Percentiles rank a stretch among this genome's conserved stretches.
phyloP scores from a whole-genome alignment of 1,284 basidiomycete genomes.

The Tylopilus sp. region DNA sequence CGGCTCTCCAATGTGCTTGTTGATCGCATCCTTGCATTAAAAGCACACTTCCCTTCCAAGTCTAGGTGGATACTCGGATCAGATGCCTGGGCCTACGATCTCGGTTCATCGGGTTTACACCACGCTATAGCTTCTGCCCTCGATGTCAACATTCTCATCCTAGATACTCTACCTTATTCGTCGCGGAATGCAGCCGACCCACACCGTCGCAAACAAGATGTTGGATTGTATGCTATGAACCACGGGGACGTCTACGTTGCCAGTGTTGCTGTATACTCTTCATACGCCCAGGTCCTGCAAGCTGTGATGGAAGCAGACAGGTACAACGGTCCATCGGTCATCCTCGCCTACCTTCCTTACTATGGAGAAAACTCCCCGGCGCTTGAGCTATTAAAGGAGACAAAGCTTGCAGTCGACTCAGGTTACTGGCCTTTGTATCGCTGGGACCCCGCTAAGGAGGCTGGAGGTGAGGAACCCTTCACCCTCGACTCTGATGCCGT shows the following conservation, averaged over 20 bases:
- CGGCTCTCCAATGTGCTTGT: slow-evolving; percentile 43
- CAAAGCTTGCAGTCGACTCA: slow-evolving; percentile 92
- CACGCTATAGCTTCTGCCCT: slow-evolving; percentile 88
- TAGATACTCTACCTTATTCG: slow-evolving; percentile 90
- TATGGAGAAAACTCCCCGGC: slow-evolving; percentile 70
- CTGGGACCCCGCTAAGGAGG: slow-evolving; percentile 88
- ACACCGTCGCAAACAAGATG: slow-evolving; percentile 82
- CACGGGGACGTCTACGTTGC: slow-evolving; percentile 96
- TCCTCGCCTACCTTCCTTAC: slow-evolving; percentile 95
- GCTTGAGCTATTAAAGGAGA: slow-evolving; percentile 90
- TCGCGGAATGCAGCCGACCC: slow-evolving; percentile 67
- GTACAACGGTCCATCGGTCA: slow-evolving; percentile 86
- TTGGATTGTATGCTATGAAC: slow-evolving; percentile 97
- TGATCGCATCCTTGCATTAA: slow-evolving; percentile 54
- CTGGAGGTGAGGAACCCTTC: slow-evolving; percentile 78
- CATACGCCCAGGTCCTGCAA: slow-evolving; percentile 93
- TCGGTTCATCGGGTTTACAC: slow-evolving; percentile 94
- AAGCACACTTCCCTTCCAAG: slow-evolving; percentile 56
- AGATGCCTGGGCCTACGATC: slow-evolving; percentile 96
- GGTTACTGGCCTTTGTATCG: slow-evolving; percentile 99
- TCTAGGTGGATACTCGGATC: slow-evolving; percentile 97
- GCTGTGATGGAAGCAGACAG: slow-evolving; percentile 88
- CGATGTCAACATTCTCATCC: slow-evolving; percentile 92
- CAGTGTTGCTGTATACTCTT: slow-evolving; percentile 91
- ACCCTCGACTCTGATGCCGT: slow-evolving; percentile 89